Conservation (phyloP, 768 basidiomycete genomes). For the Leccinum subgranulosum region DNA sequence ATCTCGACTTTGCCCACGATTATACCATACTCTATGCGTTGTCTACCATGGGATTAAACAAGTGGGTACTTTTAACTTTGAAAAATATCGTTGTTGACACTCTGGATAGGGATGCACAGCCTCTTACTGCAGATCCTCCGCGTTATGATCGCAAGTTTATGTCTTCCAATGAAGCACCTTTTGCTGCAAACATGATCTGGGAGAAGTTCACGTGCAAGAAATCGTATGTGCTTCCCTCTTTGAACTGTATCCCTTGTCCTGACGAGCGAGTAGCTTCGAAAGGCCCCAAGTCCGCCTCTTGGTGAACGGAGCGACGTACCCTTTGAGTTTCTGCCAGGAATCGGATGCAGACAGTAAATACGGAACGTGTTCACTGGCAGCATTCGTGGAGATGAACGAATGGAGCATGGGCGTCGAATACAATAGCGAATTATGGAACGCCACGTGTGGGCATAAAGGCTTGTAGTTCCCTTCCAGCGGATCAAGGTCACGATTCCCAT, state of each 20-base stretch:
- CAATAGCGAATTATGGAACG: slow-evolving; percentile 34
- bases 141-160: slow-evolving; percentile 32
- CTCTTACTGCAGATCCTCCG: slow-evolving; percentile 29
- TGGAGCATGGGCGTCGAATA: slow-evolving; percentile 26
- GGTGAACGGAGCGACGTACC: slow-evolving; percentile 38
- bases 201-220: slow-evolving; percentile 38
- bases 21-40: slow-evolving; percentile 36
- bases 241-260: background rate
- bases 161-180: slow-evolving; percentile 38
- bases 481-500: too few relatives aligned
- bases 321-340: slow-evolving; percentile 33
- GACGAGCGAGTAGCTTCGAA: slow-evolving; percentile 22
- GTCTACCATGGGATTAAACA: slow-evolving; percentile 36
- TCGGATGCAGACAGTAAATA: slow-evolving; percentile 25
- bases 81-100: background rate
- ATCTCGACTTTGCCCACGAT: slow-evolving; percentile 44
- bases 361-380: slow-evolving; percentile 37
- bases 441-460: slow-evolving; percentile 24
- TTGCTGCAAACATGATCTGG: slow-evolving; percentile 42
- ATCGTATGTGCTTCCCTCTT: slow-evolving; percentile 23
- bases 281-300: slow-evolving; percentile 40
- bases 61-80: slow-evolving; percentile 18
- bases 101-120: slow-evolving; percentile 28
- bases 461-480: too few relatives aligned
- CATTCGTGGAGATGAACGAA: slow-evolving; percentile 31